Percentiles rank a stretch among this genome's conserved stretches.
These are phyloP conservation scores for Aspergillus steynii DNA, from an alignment of 495 filamentous ascomycete species.

Conservation along the genomic window DNA sequence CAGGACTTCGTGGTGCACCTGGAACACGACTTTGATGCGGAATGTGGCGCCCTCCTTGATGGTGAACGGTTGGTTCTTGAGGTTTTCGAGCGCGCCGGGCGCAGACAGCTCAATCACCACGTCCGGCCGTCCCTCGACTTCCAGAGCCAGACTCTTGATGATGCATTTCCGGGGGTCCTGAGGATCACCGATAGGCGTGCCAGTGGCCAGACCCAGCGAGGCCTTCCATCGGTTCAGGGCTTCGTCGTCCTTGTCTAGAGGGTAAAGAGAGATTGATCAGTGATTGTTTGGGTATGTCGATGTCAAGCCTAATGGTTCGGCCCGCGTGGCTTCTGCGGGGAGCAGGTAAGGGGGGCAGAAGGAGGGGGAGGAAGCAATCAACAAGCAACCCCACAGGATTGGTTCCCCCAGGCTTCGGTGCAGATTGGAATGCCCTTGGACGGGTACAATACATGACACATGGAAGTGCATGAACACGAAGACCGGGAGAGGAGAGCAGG, in stretches of 20 bases:
- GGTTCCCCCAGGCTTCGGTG: background rate
- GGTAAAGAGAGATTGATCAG: conserved; percentile 5
- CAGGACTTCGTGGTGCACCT: conserved; percentile 93
- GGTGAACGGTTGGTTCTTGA: conserved; percentile 88
- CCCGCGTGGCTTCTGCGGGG: background rate
- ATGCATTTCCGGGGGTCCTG: conserved; percentile 81
- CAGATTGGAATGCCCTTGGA: background rate
- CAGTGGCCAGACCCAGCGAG: conserved; percentile 77
- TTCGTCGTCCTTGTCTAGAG: conserved; percentile 71
- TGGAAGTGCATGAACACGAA: conserved; percentile 1
- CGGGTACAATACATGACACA: conserved; percentile 2
- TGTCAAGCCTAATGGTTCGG: background rate
- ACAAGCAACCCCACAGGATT: background rate
- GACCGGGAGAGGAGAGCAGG: background rate
- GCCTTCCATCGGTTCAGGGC: conserved; percentile 96
- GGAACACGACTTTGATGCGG: conserved; percentile 88
- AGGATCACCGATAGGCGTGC: conserved; percentile 66
- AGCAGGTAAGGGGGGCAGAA: background rate
- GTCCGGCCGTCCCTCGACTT: conserved; percentile 73
- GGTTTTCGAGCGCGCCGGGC: conserved; percentile 61
- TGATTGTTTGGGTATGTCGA: conserved; percentile 4
- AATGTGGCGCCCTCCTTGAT: conserved; percentile 95
- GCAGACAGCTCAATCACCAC: conserved; percentile 79
- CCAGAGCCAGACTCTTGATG: conserved; percentile 84
- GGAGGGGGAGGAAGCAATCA: background rate